Conservation (phyloP, 2,329 filamentous ascomycete genomes). For the Colletotrichum shisoi region DNA sequence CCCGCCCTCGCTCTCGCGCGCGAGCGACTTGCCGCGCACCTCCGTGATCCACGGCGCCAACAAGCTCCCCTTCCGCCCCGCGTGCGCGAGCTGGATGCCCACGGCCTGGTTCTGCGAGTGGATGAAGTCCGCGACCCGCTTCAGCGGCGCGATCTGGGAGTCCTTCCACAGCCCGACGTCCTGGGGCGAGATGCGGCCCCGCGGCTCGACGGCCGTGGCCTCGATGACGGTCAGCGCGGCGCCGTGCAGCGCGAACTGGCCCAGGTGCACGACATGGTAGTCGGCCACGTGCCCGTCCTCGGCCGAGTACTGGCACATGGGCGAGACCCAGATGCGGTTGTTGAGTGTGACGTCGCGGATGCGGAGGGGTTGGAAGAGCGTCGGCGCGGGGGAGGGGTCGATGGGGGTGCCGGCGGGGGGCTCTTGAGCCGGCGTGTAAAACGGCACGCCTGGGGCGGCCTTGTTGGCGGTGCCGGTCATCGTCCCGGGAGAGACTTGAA, state of each 20-base stretch:
- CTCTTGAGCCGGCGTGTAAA: conserved; percentile 63
- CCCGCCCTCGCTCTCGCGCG: conserved; percentile 60
- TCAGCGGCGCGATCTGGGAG: conserved; percentile 76
- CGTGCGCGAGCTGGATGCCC: conserved; percentile 83
- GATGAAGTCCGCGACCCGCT: conserved; percentile 76
- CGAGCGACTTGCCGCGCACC: conserved; percentile 57
- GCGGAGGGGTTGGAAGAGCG: conserved; percentile 64
- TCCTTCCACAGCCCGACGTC: conserved; percentile 86
- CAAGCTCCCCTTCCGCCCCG: conserved; percentile 73
- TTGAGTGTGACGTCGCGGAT: conserved; percentile 62
- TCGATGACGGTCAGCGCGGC: conserved; percentile 78
- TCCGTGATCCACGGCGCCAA: conserved; percentile 71
- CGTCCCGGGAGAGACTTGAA: not conserved
- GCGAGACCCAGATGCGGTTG: conserved; percentile 66
- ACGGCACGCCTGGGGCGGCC: conserved; percentile 57
- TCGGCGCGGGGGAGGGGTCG: conserved; percentile 54
- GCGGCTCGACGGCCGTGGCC: conserved; percentile 75
- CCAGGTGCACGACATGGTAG: conserved; percentile 84
- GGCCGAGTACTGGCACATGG: conserved; percentile 69
- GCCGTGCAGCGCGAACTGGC: conserved; percentile 78
- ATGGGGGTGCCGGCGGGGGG: conserved; percentile 60
- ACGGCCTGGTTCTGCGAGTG: conserved; percentile 80
- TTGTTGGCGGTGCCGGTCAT: conserved; percentile 48
- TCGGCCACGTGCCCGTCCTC: conserved; percentile 74
- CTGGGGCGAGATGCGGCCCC: conserved; percentile 84